These are phyloP conservation scores for Groenewaldozyma sp. DNA, from an alignment of 1,139 yeast genomes.

Conservation along the genomic window DNA sequence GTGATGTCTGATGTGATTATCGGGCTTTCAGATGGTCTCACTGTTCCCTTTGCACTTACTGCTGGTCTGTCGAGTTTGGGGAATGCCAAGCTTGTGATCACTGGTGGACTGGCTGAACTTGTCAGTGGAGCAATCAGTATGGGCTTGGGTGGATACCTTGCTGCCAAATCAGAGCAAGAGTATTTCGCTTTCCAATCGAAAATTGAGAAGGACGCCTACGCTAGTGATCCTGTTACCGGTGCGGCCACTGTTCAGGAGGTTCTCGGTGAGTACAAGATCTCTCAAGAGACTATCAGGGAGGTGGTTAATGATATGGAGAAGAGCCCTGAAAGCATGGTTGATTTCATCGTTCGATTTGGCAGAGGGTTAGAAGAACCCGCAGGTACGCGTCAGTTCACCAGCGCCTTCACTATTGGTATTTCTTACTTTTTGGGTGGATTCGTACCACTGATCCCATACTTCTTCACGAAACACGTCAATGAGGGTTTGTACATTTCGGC, in stretches of 20 bases:
- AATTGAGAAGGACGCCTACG: constrained; percentile 53
- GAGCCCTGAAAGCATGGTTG: constrained; percentile 51
- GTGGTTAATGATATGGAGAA: constrained; percentile 57
- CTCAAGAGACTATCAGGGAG: constrained; percentile 49
- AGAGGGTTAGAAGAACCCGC: constrained; percentile 76
- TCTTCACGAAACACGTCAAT: constrained; percentile 63
- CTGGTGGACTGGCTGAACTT: constrained; percentile 81
- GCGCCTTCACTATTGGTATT: constrained; percentile 68
- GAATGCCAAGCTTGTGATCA: constrained; percentile 61
- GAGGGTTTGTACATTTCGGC: constrained; percentile 71
- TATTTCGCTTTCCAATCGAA: constrained; percentile 41
- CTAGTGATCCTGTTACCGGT: constrained; percentile 41
- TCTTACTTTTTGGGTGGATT: constrained; percentile 75
- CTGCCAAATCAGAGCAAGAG: constrained; percentile 70
- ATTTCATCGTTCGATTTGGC: constrained; percentile 64
- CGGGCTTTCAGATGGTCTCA: constrained; percentile 72
- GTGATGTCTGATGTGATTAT: constrained; percentile 72
- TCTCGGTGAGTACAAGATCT: constrained; percentile 59
- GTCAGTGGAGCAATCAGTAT: constrained; percentile 78
- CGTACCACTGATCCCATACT: constrained; percentile 71
- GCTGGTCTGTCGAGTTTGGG: constrained; percentile 76
- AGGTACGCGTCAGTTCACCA: constrained; percentile 64
- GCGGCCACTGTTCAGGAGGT: constrained; percentile 56
- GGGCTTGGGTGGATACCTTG: constrained; percentile 79
- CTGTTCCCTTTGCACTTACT: constrained; percentile 78